Evolutionary conservation across 768 basidiomycete species (phyloP).

Genomic region (Epithele typhae): DNA sequence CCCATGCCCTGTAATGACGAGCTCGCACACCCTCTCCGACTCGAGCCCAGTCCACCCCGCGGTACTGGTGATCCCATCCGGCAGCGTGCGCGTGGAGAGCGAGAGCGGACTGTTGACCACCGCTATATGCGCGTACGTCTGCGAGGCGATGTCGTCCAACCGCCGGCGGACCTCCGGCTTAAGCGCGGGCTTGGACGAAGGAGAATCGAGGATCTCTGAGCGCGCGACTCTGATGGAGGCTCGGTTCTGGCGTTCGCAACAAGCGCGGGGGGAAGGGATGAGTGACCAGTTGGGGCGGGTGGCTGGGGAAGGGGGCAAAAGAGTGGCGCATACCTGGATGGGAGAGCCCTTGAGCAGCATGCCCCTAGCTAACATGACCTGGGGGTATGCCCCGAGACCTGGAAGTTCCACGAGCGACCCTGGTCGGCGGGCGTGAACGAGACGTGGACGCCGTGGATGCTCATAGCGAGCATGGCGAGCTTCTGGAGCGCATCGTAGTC

Average conservation of each 20-base stretch:
- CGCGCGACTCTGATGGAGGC: constrained; percentile 86
- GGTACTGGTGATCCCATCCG: constrained; percentile 70
- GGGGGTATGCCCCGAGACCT: constrained; percentile 85
- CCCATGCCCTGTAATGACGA: constrained; percentile 84
- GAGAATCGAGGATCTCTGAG: constrained; percentile 88
- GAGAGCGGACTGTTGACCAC: constrained; percentile 84
- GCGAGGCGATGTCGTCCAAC: constrained; percentile 91
- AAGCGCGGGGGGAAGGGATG: not conserved
- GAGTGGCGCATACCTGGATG: constrained; percentile 53
- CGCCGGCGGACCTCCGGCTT: constrained; percentile 79
- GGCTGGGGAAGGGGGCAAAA: not conserved
- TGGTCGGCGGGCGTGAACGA: constrained; percentile 73
- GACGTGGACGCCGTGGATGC: constrained; percentile 78
- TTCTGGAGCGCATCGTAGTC: constrained; percentile 76
- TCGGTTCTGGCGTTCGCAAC: constrained; percentile 69
- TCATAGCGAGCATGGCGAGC: constrained; percentile 69
- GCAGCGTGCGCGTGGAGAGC: constrained; percentile 70
- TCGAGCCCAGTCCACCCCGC: constrained; percentile 89
- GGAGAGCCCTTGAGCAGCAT: constrained; percentile 88
- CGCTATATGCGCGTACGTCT: constrained; percentile 90
- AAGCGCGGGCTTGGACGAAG: constrained; percentile 70
- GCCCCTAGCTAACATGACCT: constrained; percentile 87
- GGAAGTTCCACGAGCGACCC: constrained; percentile 80
- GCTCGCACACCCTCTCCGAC: constrained; percentile 89
- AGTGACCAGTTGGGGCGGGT: not conserved